Evolutionary conservation across 2,329 filamentous ascomycete genomes (phyloP).

Genomic region (Thelonectria rubi): DNA sequence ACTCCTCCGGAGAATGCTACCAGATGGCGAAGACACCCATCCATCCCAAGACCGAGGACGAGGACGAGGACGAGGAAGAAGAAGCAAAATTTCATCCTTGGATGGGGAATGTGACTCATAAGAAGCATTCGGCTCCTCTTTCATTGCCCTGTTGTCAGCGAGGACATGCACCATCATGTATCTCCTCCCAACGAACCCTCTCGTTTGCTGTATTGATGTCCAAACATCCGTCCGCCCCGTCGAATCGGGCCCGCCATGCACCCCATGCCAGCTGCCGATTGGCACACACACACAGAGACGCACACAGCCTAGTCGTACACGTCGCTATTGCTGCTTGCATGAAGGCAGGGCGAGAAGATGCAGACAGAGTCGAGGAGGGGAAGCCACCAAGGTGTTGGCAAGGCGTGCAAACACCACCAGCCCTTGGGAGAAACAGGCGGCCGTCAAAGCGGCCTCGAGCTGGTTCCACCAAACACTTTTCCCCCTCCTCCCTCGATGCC

Average conservation of each 20-base stretch:
- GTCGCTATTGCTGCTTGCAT: slow-evolving; percentile 36
- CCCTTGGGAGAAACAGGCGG: slow-evolving; percentile 26
- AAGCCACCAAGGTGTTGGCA: slow-evolving; percentile 26
- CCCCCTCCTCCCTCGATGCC: slow-evolving; percentile 27
- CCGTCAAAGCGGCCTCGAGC: slow-evolving; percentile 18
- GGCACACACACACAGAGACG: slow-evolving; percentile 34
- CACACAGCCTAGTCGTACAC: slow-evolving; percentile 35
- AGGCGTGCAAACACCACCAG: slow-evolving; percentile 34
- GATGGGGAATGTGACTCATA: slow-evolving; percentile 42
- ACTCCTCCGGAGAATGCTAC: slow-evolving; percentile 4
- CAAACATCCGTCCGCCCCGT: slow-evolving; percentile 42
- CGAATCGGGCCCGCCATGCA: slow-evolving; percentile 41
- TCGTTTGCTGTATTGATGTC: slow-evolving; percentile 44
- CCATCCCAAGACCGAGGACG: not conserved
- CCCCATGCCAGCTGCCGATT: slow-evolving; percentile 42
- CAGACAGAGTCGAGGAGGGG: slow-evolving; percentile 21
- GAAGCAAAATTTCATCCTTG: slow-evolving; percentile 11
- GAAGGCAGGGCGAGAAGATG: slow-evolving; percentile 21
- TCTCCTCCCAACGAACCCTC: slow-evolving; percentile 41
- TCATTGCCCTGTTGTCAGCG: slow-evolving; percentile 32
- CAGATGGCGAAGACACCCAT: not conserved
- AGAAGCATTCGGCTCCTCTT: slow-evolving; percentile 27
- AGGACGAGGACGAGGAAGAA: slow-evolving; percentile 18
- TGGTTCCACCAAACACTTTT: slow-evolving; percentile 32
- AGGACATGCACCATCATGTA: slow-evolving; percentile 36